Evolutionary conservation across 495 filamentous ascomycete species (phyloP).

Genomic region (Aspergillus biplanus): DNA sequence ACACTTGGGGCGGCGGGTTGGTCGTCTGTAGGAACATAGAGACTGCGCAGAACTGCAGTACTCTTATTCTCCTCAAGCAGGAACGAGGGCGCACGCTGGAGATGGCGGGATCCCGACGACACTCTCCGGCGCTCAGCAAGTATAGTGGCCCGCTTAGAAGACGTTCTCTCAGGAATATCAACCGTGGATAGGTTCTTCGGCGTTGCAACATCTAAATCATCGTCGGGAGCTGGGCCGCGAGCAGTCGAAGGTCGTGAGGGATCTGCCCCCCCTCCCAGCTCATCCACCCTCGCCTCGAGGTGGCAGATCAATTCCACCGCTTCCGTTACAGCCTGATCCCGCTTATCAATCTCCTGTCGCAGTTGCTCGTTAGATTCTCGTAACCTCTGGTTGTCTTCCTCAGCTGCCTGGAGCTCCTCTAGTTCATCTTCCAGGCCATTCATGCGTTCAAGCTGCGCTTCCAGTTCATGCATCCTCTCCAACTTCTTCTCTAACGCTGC

Average conservation of each 20-base stretch:
- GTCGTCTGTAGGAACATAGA: constrained; percentile 58
- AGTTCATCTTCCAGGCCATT: constrained; percentile 64
- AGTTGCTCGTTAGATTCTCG: constrained; percentile 67
- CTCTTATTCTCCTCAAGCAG: constrained; percentile 62
- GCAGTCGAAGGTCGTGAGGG: constrained; percentile 32
- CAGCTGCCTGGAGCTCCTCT: constrained; percentile 60
- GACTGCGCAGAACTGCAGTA: constrained; percentile 66
- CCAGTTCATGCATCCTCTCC: constrained; percentile 67
- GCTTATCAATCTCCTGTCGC: constrained; percentile 69
- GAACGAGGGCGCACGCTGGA: constrained; percentile 66
- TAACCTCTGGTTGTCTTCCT: constrained; percentile 50
- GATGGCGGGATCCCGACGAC: constrained; percentile 34
- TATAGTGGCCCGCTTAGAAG: constrained; percentile 36
- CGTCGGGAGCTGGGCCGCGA: constrained; percentile 25
- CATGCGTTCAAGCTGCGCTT: constrained; percentile 69
- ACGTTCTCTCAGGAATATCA: constrained; percentile 47
- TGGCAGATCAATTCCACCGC: constrained; percentile 79
- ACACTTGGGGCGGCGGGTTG: constrained; percentile 36
- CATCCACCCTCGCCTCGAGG: constrained; percentile 68
- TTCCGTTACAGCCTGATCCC: constrained; percentile 78
- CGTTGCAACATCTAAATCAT: constrained; percentile 31
- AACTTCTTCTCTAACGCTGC: constrained; percentile 68
- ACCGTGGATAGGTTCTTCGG: constrained; percentile 32
- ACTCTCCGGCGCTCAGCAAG: constrained; percentile 21
- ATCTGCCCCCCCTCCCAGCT: constrained; percentile 42